Base-by-base conservation (phyloP, 2,329 filamentous ascomycete species). In the Sphaceloma murrayae region DNA sequence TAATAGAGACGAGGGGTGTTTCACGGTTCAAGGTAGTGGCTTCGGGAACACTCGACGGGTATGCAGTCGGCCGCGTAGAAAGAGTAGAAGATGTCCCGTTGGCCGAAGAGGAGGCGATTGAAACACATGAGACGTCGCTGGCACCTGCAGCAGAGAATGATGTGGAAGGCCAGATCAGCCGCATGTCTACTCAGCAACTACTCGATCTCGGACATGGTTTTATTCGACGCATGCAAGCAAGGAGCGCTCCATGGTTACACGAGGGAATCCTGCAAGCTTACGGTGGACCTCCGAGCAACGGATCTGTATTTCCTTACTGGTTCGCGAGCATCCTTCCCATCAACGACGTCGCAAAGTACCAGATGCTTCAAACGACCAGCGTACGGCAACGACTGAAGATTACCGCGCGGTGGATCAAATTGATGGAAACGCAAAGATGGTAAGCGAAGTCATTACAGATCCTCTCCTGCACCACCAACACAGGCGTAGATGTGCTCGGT, bases 301-400 rank as follows among this genome's bases (percentile, higher is more conserved):
- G 85, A 1, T 79, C 79, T 2, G 61, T 77, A 1, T 91, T 94
- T 52, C 84, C 87, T 0, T 94, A 87, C 73, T 95, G 88, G 88
- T 82, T 94, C 52, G 87, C 83, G 7, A 85, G 78, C 56, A 78
- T 91, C 14, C 63, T 94, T 9, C 86, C 86, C 0, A 78, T 91
- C 27, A 73, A 75, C 10, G 83, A 91, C 18, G 67, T 77, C 19
- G 82, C 91, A 54, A 93, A 89, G 58, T 93, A 94, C 53, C 70
- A 74, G 9, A 65, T 95, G 14, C 64, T 95, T 10, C 70, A 70
- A 9, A 82, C 81, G 4, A 79, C 72, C 2, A 89, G 83, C 52
- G 85, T 94, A 3, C 72, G 88, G 48, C 78, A 87, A 56, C 70
- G 88, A 46, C 63, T 94, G 45, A 93, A 94, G 66, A 81, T 94